Percentiles rank a stretch among this genome's conserved stretches.
Conservation (phyloP, 1,284 basidiomycete genomes). For the Schizopora paradoxa region DNA sequence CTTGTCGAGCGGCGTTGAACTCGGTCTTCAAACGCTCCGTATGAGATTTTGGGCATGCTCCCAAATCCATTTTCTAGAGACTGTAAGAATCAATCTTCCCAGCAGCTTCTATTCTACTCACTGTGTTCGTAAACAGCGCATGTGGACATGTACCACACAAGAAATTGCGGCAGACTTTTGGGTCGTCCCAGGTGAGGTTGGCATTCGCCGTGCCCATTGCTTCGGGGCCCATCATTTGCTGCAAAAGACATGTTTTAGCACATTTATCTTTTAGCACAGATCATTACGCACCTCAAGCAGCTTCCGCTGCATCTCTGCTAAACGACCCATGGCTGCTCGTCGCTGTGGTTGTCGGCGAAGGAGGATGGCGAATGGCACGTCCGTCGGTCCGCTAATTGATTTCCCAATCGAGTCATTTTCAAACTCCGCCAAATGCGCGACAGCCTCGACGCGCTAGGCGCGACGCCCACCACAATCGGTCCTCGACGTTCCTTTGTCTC, state of each 20-base stretch:
- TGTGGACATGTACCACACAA: constrained; percentile 98
- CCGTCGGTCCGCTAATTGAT: not conserved
- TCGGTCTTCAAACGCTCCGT: constrained; percentile 92
- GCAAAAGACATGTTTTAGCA: constrained; percentile 14
- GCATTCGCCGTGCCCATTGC: constrained; percentile 93
- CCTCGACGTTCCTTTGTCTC: not conserved
- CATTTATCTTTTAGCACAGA: constrained; percentile 10
- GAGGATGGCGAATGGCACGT: not conserved
- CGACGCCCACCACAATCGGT: not conserved
- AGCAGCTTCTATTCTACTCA: constrained; percentile 39
- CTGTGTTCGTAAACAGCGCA: constrained; percentile 96
- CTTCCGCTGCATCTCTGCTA: constrained; percentile 91
- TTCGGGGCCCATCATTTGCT: constrained; percentile 99
- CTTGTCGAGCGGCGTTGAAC: constrained; percentile 75
- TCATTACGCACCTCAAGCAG: constrained; percentile 67
- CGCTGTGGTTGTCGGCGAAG: not conserved
- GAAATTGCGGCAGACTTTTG: constrained; percentile 99
- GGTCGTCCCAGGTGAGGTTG: constrained; percentile 92
- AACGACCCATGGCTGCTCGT: constrained; percentile 58
- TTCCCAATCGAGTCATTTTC: not conserved
- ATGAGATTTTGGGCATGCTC: constrained; percentile 96
- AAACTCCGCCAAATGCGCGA: constrained; percentile 1
- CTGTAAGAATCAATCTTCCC: not conserved
- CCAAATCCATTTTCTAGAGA: constrained; percentile 96
- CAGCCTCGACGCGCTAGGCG: constrained; percentile 1